Evolutionary conservation across 2,329 filamentous ascomycete species (phyloP).

Genomic region (Aspergillus awamori): DNA sequence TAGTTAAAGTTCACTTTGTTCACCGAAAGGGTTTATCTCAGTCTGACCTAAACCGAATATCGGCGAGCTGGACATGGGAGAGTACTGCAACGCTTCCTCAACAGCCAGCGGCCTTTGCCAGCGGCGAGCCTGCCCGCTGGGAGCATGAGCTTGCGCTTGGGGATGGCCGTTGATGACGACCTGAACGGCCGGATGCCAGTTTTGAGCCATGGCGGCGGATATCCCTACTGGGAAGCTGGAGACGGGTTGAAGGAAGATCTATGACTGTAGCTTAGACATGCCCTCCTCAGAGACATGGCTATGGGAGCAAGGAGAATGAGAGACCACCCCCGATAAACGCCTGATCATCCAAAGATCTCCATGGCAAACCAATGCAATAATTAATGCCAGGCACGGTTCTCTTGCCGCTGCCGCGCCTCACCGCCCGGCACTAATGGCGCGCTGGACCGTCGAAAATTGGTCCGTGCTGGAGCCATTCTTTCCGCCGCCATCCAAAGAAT

Average conservation of each 20-base stretch:
- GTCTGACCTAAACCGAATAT: slow-evolving; percentile 49
- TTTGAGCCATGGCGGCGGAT: slow-evolving; percentile 42
- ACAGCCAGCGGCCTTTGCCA: slow-evolving; percentile 45
- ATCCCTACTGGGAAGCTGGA: slow-evolving; percentile 26
- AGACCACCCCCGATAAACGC: slow-evolving; percentile 18
- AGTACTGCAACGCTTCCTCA: slow-evolving; percentile 53
- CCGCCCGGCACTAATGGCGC: slow-evolving; percentile 29
- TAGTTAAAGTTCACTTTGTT: slow-evolving; percentile 25
- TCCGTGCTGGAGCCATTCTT: slow-evolving; percentile 25
- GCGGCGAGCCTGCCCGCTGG: slow-evolving; percentile 32
- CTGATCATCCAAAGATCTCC: slow-evolving; percentile 11
- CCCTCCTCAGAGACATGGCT: slow-evolving; percentile 39
- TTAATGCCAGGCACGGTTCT: slow-evolving; percentile 30
- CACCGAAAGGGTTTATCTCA: slow-evolving; percentile 5
- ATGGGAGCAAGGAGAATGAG: slow-evolving; percentile 22
- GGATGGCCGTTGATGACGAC: slow-evolving; percentile 45
- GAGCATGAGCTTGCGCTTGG: slow-evolving; percentile 29
- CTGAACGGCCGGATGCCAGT: slow-evolving; percentile 44
- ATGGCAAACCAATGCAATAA: slow-evolving; percentile 24
- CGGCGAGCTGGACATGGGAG: slow-evolving; percentile 54
- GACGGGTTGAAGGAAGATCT: slow-evolving; percentile 26
- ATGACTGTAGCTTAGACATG: slow-evolving; percentile 28
- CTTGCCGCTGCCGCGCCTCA: slow-evolving; percentile 29
- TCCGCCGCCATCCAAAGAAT: slow-evolving; percentile 13
- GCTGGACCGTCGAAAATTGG: slow-evolving; percentile 12